Conservation (phyloP, 1,284 basidiomycete species). For the Anthracocystis panici-leucophaei region DNA sequence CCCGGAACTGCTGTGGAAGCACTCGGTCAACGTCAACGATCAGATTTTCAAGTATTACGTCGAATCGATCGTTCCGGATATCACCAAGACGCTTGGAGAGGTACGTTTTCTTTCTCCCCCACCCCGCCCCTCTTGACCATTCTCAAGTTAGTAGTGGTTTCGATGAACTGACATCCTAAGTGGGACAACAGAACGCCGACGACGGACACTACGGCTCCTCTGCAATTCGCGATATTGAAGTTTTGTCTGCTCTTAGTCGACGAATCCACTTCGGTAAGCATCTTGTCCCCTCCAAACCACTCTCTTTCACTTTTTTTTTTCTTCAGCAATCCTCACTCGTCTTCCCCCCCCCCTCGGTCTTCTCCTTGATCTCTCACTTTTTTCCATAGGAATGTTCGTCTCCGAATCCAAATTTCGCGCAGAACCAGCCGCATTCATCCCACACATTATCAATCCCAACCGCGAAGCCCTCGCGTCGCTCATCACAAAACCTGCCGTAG, state of each 20-base stretch:
- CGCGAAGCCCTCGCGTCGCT: slow-evolving; percentile 79
- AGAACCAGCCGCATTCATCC: slow-evolving; percentile 87
- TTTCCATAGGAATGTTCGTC: slow-evolving; percentile 92
- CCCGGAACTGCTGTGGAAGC: slow-evolving; percentile 81
- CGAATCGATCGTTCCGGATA: slow-evolving; percentile 82
- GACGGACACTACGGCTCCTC: slow-evolving; percentile 98
- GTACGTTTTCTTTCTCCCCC: slow-evolving; percentile 16
- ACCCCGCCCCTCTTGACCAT: no score
- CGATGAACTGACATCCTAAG: neutral
- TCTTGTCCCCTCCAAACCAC: no score
- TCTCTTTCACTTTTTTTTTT: no score
- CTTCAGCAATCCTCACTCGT: neutral
- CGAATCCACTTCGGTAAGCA: slow-evolving; percentile 93
- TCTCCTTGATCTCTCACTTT: neutral
- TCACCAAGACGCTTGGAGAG: slow-evolving; percentile 73
- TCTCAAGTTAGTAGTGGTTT: no score
- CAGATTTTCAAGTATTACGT: slow-evolving; percentile 92
- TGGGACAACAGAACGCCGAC: slow-evolving; percentile 74
- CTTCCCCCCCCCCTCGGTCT: neutral
- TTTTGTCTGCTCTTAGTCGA: slow-evolving; percentile 91
- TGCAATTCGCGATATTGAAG: slow-evolving; percentile 92
- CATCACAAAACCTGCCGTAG: slow-evolving; percentile 97
- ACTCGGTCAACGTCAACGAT: slow-evolving; percentile 88
- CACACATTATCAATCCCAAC: slow-evolving; percentile 86
- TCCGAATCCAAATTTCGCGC: slow-evolving; percentile 93